Conservation (phyloP, 352 stramenopile species). For the Phytopythium ostracodes region DNA sequence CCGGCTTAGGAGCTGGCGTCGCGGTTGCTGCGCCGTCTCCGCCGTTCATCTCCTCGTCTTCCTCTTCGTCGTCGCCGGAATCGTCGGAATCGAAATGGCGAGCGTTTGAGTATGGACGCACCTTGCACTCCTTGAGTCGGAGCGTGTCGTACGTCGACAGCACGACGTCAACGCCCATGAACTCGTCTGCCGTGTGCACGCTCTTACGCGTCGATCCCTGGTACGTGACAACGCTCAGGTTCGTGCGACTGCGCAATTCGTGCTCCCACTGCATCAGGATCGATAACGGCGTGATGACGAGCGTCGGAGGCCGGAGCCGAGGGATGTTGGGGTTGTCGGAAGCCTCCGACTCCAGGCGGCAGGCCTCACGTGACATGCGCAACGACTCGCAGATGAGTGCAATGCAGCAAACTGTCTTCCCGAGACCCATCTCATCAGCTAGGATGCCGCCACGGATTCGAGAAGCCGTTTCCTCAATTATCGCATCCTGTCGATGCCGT, state of each 20-base stretch:
- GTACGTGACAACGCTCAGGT: constrained; percentile 71
- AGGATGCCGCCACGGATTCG: constrained; percentile 74
- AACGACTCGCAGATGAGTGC: constrained; percentile 71
- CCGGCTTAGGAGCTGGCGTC: background rate
- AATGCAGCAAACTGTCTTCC: constrained; percentile 89
- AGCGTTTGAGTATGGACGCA: constrained; percentile 12
- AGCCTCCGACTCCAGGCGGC: constrained; percentile 9
- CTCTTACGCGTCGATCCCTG: constrained; percentile 60
- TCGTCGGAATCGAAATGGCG: constrained; percentile 17
- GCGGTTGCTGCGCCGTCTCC: background rate
- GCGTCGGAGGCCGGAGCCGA: constrained; percentile 46
- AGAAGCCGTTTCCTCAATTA: constrained; percentile 32
- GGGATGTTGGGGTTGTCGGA: constrained; percentile 21
- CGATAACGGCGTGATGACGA: constrained; percentile 82
- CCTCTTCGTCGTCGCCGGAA: constrained; percentile 13
- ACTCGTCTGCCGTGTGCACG: constrained; percentile 61
- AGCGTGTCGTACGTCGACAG: constrained; percentile 82
- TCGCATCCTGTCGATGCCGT: constrained; percentile 20
- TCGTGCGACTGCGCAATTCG: constrained; percentile 77
- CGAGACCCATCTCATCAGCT: constrained; percentile 87
- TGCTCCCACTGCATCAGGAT: constrained; percentile 85
- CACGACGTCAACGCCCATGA: constrained; percentile 77
- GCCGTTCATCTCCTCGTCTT: constrained; percentile 11
- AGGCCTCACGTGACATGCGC: constrained; percentile 32
- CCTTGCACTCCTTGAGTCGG: constrained; percentile 65